Evolutionary conservation across 306 rosid species (phyloP).

Genomic region (Fragaria iinumae): DNA sequence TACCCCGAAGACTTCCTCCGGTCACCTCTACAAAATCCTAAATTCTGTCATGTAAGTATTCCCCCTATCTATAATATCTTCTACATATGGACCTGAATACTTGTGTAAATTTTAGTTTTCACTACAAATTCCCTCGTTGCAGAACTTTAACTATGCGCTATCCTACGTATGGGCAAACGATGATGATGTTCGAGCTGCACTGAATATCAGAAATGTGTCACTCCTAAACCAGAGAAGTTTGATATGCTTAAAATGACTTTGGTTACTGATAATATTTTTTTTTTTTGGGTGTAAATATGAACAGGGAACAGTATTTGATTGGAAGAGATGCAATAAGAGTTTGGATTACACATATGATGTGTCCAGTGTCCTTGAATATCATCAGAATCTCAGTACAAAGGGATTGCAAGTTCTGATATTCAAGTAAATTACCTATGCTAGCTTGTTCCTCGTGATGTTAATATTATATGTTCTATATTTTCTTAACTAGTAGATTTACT

Average conservation of each 20-base stretch:
- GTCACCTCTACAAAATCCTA: not conserved
- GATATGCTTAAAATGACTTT: not conserved
- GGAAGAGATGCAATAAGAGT: conserved; percentile 35
- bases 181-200: conserved; percentile 19
- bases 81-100: not conserved
- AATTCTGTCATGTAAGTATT: conserved; percentile 20
- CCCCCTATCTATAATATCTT: not conserved
- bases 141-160: conserved; percentile 24
- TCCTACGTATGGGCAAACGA: conserved; percentile 29
- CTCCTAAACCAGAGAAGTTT: not conserved
- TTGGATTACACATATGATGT: conserved; percentile 16
- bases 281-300: not conserved
- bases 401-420: conserved; percentile 27
- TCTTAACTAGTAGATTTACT: not conserved
- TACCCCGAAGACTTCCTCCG: conserved; percentile 6
- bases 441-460: not conserved
- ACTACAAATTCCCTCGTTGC: not conserved
- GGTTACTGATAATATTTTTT: not conserved
- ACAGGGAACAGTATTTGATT: conserved; percentile 17
- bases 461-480: not conserved
- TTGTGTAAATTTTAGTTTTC: not conserved
- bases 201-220: conserved; percentile 20
- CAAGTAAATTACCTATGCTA: conserved; percentile 14
- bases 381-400: conserved; percentile 20
- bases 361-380: conserved; percentile 18